These are phyloP conservation scores for Hibiscus trionum DNA, from an alignment of 345 rosid species.

Conservation along the genomic window DNA sequence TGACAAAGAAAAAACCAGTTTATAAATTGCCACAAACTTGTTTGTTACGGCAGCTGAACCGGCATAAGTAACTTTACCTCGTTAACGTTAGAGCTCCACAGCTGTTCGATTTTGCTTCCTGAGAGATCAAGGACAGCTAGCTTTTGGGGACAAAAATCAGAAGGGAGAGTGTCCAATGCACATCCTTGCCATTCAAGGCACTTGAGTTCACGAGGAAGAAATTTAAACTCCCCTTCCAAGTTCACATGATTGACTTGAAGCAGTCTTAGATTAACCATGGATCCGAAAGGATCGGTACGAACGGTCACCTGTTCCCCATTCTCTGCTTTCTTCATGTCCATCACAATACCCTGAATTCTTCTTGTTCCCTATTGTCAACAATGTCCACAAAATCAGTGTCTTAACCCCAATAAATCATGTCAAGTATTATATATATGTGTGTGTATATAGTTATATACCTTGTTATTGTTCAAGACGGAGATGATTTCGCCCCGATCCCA, in stretches of 20 bases:
- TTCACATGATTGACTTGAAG: slow-evolving; percentile 53
- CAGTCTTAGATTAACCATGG: slow-evolving; percentile 49
- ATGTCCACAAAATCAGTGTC: neutral
- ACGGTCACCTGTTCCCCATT: slow-evolving; percentile 22
- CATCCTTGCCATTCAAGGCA: slow-evolving; percentile 76
- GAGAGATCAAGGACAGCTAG: slow-evolving; percentile 74
- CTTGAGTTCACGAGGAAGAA: slow-evolving; percentile 42
- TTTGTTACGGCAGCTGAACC: neutral
- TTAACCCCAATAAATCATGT: neutral
- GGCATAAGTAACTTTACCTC: slow-evolving; percentile 19
- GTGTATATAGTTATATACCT: slow-evolving; percentile 25
- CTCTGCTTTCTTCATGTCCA: slow-evolving; percentile 17
- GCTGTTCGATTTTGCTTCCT: slow-evolving; percentile 33
- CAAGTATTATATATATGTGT: neutral
- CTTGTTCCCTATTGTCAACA: slow-evolving; percentile 28
- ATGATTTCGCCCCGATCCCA: slow-evolving; percentile 54
- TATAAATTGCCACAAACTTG: neutral
- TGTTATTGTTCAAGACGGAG: slow-evolving; percentile 24
- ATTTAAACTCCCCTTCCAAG: slow-evolving; percentile 42
- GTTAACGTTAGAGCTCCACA: slow-evolving; percentile 23
- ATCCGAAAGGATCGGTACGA: slow-evolving; percentile 26
- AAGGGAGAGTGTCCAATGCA: slow-evolving; percentile 37
- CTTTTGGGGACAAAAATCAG: slow-evolving; percentile 24
- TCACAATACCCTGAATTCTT: slow-evolving; percentile 25
- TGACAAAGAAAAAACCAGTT: neutral